A percentile compares a stretch with the other conserved stretches of the same genome.
Conservation (phyloP, 306 rosid genomes). For the Quercus agrifolia region DNA sequence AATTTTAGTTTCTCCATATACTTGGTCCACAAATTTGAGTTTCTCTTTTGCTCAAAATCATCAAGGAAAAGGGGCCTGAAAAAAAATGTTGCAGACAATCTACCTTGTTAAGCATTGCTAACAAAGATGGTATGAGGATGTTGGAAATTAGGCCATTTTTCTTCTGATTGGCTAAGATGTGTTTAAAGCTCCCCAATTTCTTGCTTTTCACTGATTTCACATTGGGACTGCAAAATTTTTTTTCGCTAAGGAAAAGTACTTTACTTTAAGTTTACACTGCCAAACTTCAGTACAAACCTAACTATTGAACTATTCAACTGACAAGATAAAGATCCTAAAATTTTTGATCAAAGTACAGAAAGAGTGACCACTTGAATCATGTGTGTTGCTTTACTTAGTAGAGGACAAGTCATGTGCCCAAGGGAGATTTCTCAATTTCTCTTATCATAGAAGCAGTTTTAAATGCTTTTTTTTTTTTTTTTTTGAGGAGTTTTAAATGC, state of each 20-base stretch:
- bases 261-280: background rate
- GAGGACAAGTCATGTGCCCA: background rate
- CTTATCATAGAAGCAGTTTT: background rate
- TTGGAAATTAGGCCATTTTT: no score
- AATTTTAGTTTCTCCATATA: no score
- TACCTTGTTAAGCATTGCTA: no score
- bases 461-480: background rate
- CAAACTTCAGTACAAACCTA: background rate
- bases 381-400: background rate
- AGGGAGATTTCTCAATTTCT: background rate
- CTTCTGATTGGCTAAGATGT: no score
- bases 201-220: background rate
- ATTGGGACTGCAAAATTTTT: background rate
- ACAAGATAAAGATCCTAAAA: background rate
- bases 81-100: no score
- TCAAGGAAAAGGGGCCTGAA: no score
- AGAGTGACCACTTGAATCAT: background rate
- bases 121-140: no score
- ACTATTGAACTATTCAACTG: background rate
- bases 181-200: background rate
- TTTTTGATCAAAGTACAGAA: background rate
- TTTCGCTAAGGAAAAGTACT: background rate
- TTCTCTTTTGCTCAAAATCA: no score
- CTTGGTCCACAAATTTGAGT: no score
- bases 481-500: background rate